Percentiles rank a stretch among this genome's conserved stretches.
Conservation (phyloP, 129 eudicot genomes). For the Flaveria trinervia region DNA sequence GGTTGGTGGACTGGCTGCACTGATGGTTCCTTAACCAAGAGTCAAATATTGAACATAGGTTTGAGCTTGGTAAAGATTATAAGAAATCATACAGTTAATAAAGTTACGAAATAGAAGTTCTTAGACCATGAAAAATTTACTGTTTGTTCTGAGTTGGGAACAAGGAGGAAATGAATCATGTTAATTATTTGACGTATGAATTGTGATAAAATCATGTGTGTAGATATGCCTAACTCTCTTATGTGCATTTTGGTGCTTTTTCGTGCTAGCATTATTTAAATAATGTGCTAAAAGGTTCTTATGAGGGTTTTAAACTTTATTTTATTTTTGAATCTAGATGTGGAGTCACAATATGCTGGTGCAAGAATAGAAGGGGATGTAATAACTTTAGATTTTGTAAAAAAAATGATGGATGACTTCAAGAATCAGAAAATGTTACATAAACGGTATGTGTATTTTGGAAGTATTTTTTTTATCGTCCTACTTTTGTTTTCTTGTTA, state of each 20-base stretch:
- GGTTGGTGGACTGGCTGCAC: slow-evolving; percentile 58
- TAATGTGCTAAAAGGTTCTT: background rate
- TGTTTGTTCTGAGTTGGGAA: slow-evolving; percentile 1
- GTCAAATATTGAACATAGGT: slow-evolving; percentile 66
- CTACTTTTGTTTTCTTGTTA: background rate
- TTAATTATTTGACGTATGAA: slow-evolving; percentile 16
- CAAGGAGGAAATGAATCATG: slow-evolving; percentile 2
- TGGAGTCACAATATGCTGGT: slow-evolving; percentile 92
- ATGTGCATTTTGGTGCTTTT: slow-evolving; percentile 17
- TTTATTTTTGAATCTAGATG: slow-evolving; percentile 46
- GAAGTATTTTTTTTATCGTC: background rate
- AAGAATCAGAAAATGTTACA: slow-evolving; percentile 85
- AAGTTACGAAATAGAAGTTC: slow-evolving; percentile 5
- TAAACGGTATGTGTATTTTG: slow-evolving; percentile 51
- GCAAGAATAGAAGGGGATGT: slow-evolving; percentile 92
- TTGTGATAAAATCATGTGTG: background rate
- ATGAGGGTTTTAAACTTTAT: background rate
- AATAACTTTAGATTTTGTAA: slow-evolving; percentile 81
- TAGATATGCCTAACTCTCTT: background rate
- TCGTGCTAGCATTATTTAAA: background rate
- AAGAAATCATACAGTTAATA: slow-evolving; percentile 21
- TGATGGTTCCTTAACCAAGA: slow-evolving; percentile 64
- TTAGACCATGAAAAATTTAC: slow-evolving; percentile 1
- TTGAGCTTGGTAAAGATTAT: slow-evolving; percentile 45
- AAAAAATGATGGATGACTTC: slow-evolving; percentile 97